phyloP scores from a whole-genome alignment of 495 filamentous ascomycete species.

The Tuber calosporum region DNA sequence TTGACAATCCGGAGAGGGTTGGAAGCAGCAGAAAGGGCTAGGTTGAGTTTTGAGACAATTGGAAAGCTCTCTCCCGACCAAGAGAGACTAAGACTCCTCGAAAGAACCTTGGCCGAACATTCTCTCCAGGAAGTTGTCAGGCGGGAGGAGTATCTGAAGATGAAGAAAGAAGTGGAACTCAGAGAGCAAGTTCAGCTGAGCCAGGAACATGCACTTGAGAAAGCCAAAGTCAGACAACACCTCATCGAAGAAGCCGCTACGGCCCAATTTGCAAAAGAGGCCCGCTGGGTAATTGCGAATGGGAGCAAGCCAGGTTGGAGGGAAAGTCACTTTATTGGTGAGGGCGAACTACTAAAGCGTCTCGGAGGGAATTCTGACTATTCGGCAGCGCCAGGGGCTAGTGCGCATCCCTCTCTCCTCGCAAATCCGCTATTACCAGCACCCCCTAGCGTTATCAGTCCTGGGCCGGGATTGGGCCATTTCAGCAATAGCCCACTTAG shows the following conservation, averaged over 20 bases:
- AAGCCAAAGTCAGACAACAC: conserved; percentile 19
- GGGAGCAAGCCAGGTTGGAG: conserved; percentile 13
- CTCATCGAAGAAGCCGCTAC: neutral
- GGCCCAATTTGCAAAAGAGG: conserved; percentile 20
- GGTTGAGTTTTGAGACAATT: neutral
- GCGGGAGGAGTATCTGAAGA: conserved; percentile 18
- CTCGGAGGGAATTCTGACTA: neutral
- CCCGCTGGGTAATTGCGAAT: conserved; percentile 10
- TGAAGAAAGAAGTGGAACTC: conserved; percentile 20
- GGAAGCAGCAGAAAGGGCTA: conserved; percentile 25
- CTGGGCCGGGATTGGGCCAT: neutral
- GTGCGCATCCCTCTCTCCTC: neutral
- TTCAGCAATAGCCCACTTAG: neutral
- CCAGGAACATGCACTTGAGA: conserved; percentile 12
- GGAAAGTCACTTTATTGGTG: conserved; percentile 18
- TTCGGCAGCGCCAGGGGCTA: neutral
- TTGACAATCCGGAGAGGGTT: conserved; percentile 21
- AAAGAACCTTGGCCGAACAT: neutral
- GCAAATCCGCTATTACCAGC: conserved; percentile 4
- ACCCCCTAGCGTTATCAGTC: neutral
- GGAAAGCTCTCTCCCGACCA: neutral
- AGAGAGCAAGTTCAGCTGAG: conserved; percentile 11
- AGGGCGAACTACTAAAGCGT: neutral
- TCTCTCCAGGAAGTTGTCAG: neutral
- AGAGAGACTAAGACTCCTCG: neutral